These are phyloP conservation scores for Naganishia antarctica DNA, from an alignment of 768 basidiomycete genomes.

Conservation along the genomic window DNA sequence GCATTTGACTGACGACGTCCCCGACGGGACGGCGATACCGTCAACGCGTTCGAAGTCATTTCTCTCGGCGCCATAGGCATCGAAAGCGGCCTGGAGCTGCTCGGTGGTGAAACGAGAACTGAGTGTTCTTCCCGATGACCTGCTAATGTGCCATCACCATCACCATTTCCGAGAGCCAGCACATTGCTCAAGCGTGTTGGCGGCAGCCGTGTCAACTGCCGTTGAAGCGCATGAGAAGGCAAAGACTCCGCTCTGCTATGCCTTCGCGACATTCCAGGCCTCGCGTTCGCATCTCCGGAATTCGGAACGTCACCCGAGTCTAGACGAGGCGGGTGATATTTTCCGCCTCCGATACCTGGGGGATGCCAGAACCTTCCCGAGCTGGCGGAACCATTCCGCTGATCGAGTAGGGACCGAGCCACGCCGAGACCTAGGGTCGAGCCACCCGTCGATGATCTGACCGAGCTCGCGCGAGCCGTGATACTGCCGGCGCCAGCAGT, in stretches of 20 bases:
- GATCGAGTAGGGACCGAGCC: slow-evolving; percentile 20
- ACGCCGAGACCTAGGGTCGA: slow-evolving; percentile 41
- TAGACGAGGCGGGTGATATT: background rate
- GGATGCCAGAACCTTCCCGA: background rate
- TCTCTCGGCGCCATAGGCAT: slow-evolving; percentile 18
- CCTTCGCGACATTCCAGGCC: slow-evolving; percentile 1
- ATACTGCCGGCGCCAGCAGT: slow-evolving; percentile 40
- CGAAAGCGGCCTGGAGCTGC: background rate
- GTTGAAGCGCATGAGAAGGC: slow-evolving; percentile 3
- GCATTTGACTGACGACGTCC: slow-evolving; percentile 20
- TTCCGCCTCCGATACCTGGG: background rate
- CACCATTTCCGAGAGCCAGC: background rate
- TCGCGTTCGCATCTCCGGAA: background rate
- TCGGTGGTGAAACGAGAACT: background rate
- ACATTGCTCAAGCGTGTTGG: slow-evolving; percentile 12
- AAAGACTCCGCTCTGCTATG: slow-evolving; percentile 13
- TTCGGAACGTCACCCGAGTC: background rate
- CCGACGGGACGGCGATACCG: background rate
- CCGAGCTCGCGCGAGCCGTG: slow-evolving; percentile 45
- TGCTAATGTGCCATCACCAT: background rate
- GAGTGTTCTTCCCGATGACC: background rate
- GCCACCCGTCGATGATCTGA: slow-evolving; percentile 33
- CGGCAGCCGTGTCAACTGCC: background rate
- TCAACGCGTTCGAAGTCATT: background rate
- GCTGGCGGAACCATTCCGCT: background rate